Conservation (phyloP, 441 rosid genomes). For the Sinapis alba region DNA sequence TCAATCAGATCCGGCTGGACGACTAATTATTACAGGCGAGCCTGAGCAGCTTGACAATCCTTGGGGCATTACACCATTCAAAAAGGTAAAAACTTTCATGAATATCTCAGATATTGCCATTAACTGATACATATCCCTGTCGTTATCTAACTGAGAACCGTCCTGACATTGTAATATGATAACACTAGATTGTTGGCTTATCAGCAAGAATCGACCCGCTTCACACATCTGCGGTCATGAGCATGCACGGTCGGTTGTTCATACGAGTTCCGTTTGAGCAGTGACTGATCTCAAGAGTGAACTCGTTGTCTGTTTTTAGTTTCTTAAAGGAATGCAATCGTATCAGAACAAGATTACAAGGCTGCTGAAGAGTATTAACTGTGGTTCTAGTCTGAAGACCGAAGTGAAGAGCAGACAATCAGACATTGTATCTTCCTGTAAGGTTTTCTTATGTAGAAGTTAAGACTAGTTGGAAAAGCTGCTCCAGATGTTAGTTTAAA, state of each 20-base stretch:
- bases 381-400: background rate
- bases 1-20: slow-evolving; percentile 92
- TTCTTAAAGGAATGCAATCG: slow-evolving; percentile 15
- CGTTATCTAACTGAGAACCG: slow-evolving; percentile 2
- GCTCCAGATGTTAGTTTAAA: slow-evolving; percentile 8
- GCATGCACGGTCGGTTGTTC: slow-evolving; percentile 78
- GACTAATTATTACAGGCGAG: slow-evolving; percentile 79
- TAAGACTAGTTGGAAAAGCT: slow-evolving; percentile 14
- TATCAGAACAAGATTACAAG: slow-evolving; percentile 16
- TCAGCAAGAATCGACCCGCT: slow-evolving; percentile 83
- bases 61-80: slow-evolving; percentile 95
- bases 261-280: slow-evolving; percentile 73
- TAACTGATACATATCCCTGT: background rate
- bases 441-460: slow-evolving; percentile 18
- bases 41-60: slow-evolving; percentile 89
- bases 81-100: slow-evolving; percentile 57
- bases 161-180: slow-evolving; percentile 6
- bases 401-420: slow-evolving; percentile 10
- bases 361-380: slow-evolving; percentile 27
- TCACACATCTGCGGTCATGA: slow-evolving; percentile 72
- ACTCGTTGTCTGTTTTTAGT: slow-evolving; percentile 1
- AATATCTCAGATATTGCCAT: background rate
- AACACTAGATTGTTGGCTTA: slow-evolving; percentile 65
- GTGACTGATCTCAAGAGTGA: slow-evolving; percentile 45
- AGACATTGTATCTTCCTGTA: slow-evolving; percentile 28